Evolutionary conservation across 2,329 filamentous ascomycete species (phyloP).

Genomic region (Dactylonectria macrodidyma): DNA sequence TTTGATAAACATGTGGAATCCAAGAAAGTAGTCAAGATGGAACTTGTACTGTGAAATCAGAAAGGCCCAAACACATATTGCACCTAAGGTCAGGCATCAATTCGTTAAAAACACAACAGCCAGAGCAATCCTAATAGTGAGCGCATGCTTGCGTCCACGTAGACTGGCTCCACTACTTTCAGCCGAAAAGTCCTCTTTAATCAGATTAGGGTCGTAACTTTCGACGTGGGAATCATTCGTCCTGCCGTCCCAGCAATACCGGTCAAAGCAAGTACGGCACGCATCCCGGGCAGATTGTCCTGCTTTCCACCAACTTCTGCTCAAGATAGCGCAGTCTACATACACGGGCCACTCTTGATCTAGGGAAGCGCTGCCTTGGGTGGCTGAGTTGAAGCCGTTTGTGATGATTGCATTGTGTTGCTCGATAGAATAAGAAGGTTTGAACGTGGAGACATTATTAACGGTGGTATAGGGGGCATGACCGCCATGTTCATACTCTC

Average conservation of each 20-base stretch:
- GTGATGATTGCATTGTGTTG: conserved; percentile 82
- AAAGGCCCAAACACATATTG: background rate
- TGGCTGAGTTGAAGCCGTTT: conserved; percentile 87
- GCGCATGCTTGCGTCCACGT: background rate
- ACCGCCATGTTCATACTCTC: too few relatives aligned
- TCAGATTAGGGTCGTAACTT: conserved; percentile 11
- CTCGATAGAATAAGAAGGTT: conserved; percentile 70
- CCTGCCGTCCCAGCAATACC: conserved; percentile 92
- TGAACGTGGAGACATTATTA: conserved; percentile 83
- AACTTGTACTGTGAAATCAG: background rate
- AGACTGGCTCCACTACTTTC: background rate
- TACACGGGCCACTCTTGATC: conserved; percentile 82
- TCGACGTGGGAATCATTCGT: conserved; percentile 37
- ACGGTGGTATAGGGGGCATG: conserved; percentile 75
- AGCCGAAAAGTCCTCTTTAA: background rate
- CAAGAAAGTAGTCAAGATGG: background rate
- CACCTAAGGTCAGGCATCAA: background rate
- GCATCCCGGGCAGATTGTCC: conserved; percentile 73
- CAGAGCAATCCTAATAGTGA: background rate
- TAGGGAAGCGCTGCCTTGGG: conserved; percentile 81
- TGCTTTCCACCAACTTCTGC: conserved; percentile 78
- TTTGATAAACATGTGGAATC: background rate
- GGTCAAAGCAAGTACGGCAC: conserved; percentile 79
- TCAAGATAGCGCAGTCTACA: conserved; percentile 85
- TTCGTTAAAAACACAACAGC: background rate